Evolutionary conservation across 2,329 filamentous ascomycete genomes (phyloP).

Genomic region (Akanthomyces uredinophilus): DNA sequence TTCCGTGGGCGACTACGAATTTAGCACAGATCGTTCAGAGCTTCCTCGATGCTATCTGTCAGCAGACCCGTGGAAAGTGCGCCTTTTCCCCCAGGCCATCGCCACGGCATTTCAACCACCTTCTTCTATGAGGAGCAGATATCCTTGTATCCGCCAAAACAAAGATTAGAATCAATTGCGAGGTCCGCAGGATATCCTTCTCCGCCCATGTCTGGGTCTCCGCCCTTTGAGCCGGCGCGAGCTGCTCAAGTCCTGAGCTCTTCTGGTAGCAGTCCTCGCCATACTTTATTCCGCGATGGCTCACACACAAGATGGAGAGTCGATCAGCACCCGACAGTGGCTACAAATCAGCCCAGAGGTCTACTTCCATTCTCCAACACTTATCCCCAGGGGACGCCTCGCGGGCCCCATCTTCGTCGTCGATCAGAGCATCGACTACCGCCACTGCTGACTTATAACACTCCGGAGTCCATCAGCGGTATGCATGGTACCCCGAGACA

Average conservation of each 20-base stretch:
- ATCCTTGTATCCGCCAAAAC: constrained; percentile 45
- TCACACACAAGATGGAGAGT: constrained; percentile 37
- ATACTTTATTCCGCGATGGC: constrained; percentile 40
- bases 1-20: neutral
- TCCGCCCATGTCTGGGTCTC: constrained; percentile 70
- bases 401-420: constrained; percentile 24
- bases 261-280: constrained; percentile 34
- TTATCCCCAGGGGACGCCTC: constrained; percentile 25
- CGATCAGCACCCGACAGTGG: constrained; percentile 21
- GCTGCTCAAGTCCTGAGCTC: constrained; percentile 2
- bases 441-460: constrained; percentile 24
- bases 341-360: neutral
- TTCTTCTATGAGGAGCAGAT: constrained; percentile 48
- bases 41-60: constrained; percentile 14
- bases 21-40: neutral
- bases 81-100: constrained; percentile 15
- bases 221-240: constrained; percentile 48
- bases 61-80: constrained; percentile 14
- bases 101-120: constrained; percentile 43
- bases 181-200: constrained; percentile 60
- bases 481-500: neutral
- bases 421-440: constrained; percentile 22
- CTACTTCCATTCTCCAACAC: constrained; percentile 23
- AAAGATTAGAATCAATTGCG: constrained; percentile 46
- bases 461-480: constrained; percentile 11